Evolutionary conservation across 257 asterid species (phyloP).

Genomic region (Phtheirospermum japonicum): DNA sequence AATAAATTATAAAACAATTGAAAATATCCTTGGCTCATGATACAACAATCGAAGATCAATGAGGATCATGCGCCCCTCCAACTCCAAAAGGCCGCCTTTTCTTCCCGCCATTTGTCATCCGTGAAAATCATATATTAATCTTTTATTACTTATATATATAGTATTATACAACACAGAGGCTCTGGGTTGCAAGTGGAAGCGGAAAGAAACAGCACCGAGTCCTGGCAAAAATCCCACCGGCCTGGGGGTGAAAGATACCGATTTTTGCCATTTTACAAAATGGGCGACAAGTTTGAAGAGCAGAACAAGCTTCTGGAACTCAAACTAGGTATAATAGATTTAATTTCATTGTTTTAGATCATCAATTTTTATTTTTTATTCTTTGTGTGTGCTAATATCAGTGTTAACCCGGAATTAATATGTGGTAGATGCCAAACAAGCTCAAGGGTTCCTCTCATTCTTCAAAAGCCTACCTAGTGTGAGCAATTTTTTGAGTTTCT

Average conservation of each 20-base stretch:
- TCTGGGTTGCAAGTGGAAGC: background rate
- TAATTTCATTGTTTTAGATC: background rate
- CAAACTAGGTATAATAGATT: slow-evolving; percentile 64
- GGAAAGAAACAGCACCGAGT: background rate
- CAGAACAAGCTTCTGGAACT: slow-evolving; percentile 83
- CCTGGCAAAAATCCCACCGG: slow-evolving; percentile 1
- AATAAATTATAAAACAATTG: too few species aligned
- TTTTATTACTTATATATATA: too few species aligned
- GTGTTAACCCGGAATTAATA: slow-evolving; percentile 21
- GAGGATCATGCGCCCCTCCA: slow-evolving; percentile 9
- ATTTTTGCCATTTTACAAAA: slow-evolving; percentile 18
- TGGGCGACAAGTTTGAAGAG: slow-evolving; percentile 60
- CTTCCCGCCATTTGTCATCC: slow-evolving; percentile 39
- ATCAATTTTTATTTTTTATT: background rate
- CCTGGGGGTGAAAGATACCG: background rate
- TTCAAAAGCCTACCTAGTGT: slow-evolving; percentile 76
- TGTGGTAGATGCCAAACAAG: slow-evolving; percentile 83
- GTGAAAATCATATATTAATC: background rate
- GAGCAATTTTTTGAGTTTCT: slow-evolving; percentile 23
- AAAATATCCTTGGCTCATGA: too few species aligned
- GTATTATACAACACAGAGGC: background rate
- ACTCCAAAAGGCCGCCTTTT: background rate
- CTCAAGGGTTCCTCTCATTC: slow-evolving; percentile 93
- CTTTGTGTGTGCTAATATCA: slow-evolving; percentile 7
- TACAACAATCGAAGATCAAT: too few species aligned